These are phyloP conservation scores for Aspergillus quadrilineatus DNA, from an alignment of 2,329 filamentous ascomycete genomes.

Conservation along the genomic window DNA sequence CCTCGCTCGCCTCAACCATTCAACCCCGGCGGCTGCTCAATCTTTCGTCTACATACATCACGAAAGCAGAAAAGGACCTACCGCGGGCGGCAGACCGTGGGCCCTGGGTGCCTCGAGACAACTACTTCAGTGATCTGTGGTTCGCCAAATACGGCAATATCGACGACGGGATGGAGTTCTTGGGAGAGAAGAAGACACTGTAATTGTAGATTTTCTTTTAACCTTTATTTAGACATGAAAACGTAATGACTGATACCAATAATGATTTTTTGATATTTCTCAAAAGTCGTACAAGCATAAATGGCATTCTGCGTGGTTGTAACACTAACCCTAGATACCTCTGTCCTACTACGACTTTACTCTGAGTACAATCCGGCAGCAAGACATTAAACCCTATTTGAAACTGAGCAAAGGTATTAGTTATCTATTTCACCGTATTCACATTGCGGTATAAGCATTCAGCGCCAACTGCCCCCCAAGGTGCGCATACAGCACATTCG, in stretches of 20 bases:
- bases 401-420: too few species aligned
- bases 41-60: conserved; percentile 44
- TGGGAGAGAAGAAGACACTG: conserved; percentile 18
- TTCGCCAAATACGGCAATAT: conserved; percentile 39
- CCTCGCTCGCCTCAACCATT: conserved; percentile 19
- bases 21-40: conserved; percentile 35
- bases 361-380: too few species aligned
- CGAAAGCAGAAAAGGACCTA: conserved; percentile 32
- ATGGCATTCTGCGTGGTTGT: too few species aligned
- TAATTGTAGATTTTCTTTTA: background rate
- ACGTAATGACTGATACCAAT: background rate
- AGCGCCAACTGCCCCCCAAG: conserved; percentile 11
- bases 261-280: background rate
- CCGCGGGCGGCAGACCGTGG: conserved; percentile 41
- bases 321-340: too few species aligned
- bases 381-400: too few species aligned
- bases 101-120: conserved; percentile 42
- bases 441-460: conserved; percentile 12
- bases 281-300: too few species aligned
- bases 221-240: background rate
- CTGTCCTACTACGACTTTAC: too few species aligned
- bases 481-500: conserved; percentile 12
- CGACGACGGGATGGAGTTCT: conserved; percentile 32
- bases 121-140: conserved; percentile 42
- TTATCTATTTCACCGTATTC: too few species aligned